These are phyloP conservation scores for Prunus mira DNA, from an alignment of 306 rosid species.

Conservation along the genomic window DNA sequence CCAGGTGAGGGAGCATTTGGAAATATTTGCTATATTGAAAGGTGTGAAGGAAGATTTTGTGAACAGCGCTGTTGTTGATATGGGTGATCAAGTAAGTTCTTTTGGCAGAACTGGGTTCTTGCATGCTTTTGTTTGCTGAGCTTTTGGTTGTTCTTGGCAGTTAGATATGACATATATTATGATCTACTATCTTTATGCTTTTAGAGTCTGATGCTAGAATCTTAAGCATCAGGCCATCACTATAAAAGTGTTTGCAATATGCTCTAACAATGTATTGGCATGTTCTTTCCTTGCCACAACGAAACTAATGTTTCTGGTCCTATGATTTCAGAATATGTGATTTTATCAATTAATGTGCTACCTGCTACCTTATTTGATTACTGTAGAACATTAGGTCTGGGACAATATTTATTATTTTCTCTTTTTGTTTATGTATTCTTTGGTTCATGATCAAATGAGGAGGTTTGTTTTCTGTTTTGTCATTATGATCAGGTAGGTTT, in stretches of 20 bases:
- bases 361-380: not conserved
- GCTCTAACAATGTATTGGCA: not conserved
- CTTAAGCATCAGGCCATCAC: not conserved
- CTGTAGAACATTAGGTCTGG: not conserved
- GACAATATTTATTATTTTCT: not conserved
- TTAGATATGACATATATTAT: not conserved
- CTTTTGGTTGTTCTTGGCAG: not conserved
- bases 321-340: not conserved
- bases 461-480: slow-evolving; percentile 22
- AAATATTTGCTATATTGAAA: slow-evolving; percentile 79
- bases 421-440: not conserved
- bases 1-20: slow-evolving; percentile 94
- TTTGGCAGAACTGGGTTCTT: slow-evolving; percentile 2
- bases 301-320: not conserved
- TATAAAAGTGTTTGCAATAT: not conserved
- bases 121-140: not conserved
- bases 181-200: slow-evolving; percentile 1
- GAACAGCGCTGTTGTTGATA: slow-evolving; percentile 56
- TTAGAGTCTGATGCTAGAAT: not conserved
- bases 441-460: not conserved
- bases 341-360: not conserved
- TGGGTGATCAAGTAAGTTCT: slow-evolving; percentile 87
- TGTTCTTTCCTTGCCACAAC: not conserved
- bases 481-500: slow-evolving; percentile 74
- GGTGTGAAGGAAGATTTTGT: slow-evolving; percentile 75